These are phyloP conservation scores for Streptanthus diversifolius DNA, from an alignment of 345 rosid genomes.

Conservation along the genomic window DNA sequence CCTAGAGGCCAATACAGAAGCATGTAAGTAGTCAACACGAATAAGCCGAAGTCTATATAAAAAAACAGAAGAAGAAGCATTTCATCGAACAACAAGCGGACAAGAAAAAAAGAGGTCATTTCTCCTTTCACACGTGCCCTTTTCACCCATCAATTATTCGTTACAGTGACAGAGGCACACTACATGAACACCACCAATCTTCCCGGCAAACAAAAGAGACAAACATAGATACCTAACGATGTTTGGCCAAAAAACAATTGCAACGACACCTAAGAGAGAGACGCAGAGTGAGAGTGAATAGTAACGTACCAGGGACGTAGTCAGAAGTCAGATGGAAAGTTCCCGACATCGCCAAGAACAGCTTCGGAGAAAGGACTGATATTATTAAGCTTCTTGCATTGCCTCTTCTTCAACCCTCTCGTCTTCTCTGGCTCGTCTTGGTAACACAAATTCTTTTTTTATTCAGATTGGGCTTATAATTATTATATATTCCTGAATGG, in stretches of 20 bases:
- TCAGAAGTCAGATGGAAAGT: constrained; percentile 12
- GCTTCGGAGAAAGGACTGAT: not conserved
- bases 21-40: not conserved
- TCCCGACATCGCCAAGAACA: constrained; percentile 28
- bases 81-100: constrained; percentile 32
- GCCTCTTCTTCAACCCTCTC: not conserved
- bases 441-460: not conserved
- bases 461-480: constrained; percentile 4
- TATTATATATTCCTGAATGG: not conserved
- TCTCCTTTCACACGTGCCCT: not conserved
- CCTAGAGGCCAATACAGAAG: not conserved
- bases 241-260: no score
- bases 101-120: not conserved
- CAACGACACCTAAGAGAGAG: not conserved
- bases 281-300: not conserved
- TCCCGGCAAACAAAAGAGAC: not conserved
- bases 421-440: constrained; percentile 3
- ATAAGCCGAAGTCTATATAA: not conserved
- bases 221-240: not conserved
- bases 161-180: not conserved
- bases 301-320: constrained; percentile 18
- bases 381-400: constrained; percentile 3
- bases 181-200: not conserved
- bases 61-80: constrained; percentile 6
- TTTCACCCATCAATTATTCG: not conserved